Conservation (phyloP, 140 eudicot species). For the Senecio squalidus region DNA sequence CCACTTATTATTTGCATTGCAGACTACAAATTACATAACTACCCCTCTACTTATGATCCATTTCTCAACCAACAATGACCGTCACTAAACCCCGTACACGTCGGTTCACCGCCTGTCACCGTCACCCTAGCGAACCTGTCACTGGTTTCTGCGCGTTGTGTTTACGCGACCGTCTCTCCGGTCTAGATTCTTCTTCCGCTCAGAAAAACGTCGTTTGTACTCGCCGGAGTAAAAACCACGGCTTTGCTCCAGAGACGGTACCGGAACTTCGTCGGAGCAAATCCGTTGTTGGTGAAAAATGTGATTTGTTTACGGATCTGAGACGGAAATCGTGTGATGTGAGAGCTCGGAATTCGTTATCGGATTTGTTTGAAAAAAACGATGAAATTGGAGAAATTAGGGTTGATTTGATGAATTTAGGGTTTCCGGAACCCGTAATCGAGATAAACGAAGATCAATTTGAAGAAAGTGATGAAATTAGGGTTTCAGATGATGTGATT, state of each 20-base stretch:
- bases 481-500: slow-evolving; percentile 32
- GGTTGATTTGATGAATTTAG: slow-evolving; percentile 48
- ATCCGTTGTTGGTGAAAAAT: slow-evolving; percentile 48
- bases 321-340: slow-evolving; percentile 88
- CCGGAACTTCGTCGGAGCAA: slow-evolving; percentile 79
- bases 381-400: no score
- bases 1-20: slow-evolving; percentile 21
- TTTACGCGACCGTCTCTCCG: slow-evolving; percentile 80
- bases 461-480: slow-evolving; percentile 19
- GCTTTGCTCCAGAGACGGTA: slow-evolving; percentile 26
- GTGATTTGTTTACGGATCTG: slow-evolving; percentile 46
- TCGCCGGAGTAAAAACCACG: slow-evolving; percentile 19
- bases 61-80: slow-evolving; percentile 13
- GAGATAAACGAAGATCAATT: slow-evolving; percentile 5
- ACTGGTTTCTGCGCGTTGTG: slow-evolving; percentile 91
- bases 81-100: slow-evolving; percentile 37
- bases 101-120: slow-evolving; percentile 74
- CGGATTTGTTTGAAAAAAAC: slow-evolving; percentile 54
- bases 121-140: slow-evolving; percentile 74
- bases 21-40: not conserved
- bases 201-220: not conserved
- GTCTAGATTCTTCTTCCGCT: slow-evolving; percentile 44
- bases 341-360: slow-evolving; percentile 42
- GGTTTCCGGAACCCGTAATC: slow-evolving; percentile 26
- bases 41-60: slow-evolving; percentile 15